phyloP scores from a whole-genome alignment of 192 early-diverging fungal genomes.

The Coemansia sp. region DNA sequence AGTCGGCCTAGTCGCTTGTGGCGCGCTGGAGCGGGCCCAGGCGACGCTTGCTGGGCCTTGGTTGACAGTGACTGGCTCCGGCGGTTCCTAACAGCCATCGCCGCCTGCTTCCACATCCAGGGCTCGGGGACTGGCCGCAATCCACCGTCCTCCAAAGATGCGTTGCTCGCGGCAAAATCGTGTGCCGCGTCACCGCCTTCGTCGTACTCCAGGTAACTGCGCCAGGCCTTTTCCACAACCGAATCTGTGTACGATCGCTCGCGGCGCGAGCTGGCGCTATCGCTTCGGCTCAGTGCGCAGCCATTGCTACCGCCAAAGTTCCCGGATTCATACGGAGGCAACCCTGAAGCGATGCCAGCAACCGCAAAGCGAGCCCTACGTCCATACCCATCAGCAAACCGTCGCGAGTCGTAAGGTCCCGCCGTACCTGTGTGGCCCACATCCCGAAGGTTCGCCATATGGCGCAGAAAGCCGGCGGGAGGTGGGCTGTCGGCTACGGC shows the following conservation, averaged over 20 bases:
- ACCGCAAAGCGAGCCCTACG: conserved; percentile 2
- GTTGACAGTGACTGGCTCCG: conserved; percentile 44
- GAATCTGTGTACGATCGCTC: conserved; percentile 51
- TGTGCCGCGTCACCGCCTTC: conserved; percentile 26
- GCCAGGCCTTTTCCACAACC: conserved; percentile 44
- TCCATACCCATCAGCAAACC: not conserved
- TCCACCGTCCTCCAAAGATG: not conserved
- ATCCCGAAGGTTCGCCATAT: not conserved
- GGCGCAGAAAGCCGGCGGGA: not conserved
- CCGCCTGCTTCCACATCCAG: conserved; percentile 54
- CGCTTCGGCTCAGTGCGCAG: conserved; percentile 18
- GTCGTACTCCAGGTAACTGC: conserved; percentile 35
- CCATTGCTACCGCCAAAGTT: not conserved
- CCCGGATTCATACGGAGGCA: not conserved
- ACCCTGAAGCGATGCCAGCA: not conserved
- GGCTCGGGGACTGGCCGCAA: conserved; percentile 40
- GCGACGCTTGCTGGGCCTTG: conserved; percentile 7
- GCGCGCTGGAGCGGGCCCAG: not conserved
- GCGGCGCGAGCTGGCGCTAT: conserved; percentile 34
- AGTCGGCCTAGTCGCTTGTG: not conserved
- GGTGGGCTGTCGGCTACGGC: not conserved
- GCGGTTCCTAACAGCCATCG: conserved; percentile 45
- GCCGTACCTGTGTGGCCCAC: not conserved
- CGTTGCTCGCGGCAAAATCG: conserved; percentile 14
- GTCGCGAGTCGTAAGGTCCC: not conserved